Evolutionary conservation across 164 flowering plant genomes (phyloP).

Genomic region (Chimonanthus praecox): DNA sequence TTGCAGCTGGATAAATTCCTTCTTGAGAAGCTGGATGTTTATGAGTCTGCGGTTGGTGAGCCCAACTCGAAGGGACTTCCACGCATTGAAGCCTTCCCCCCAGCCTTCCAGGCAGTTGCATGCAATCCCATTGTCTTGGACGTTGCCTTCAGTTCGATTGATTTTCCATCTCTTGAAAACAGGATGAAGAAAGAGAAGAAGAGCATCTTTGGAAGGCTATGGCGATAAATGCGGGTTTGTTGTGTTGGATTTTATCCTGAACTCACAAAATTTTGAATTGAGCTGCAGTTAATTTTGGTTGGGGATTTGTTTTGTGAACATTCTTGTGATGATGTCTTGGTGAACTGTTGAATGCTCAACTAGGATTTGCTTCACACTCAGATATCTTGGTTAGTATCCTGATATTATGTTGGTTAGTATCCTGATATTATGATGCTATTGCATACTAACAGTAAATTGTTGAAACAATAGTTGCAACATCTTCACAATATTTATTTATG

Average conservation of each 20-base stretch:
- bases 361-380: too few relatives aligned
- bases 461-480: too few relatives aligned
- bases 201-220: slow-evolving; percentile 78
- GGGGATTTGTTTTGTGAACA: not conserved
- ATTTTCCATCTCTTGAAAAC: slow-evolving; percentile 87
- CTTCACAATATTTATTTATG: too few relatives aligned
- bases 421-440: too few relatives aligned
- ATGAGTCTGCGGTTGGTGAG: slow-evolving; percentile 80
- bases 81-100: slow-evolving; percentile 73
- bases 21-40: slow-evolving; percentile 69
- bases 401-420: too few relatives aligned
- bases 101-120: slow-evolving; percentile 73
- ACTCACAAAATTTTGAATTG: too few relatives aligned
- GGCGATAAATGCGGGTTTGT: slow-evolving; percentile 44
- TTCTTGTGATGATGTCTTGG: too few relatives aligned
- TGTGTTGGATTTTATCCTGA: too few relatives aligned
- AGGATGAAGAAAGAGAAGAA: slow-evolving; percentile 91
- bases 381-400: too few relatives aligned
- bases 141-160: slow-evolving; percentile 68
- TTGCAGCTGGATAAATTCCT: slow-evolving; percentile 68
- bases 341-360: too few relatives aligned
- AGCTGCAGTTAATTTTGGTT: not conserved
- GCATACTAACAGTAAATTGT: too few relatives aligned
- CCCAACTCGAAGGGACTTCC: slow-evolving; percentile 46
- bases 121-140: slow-evolving; percentile 89